Evolutionary conservation across 2,329 filamentous ascomycete species (phyloP).

Genomic region (Atkinsonella hypoxylon): DNA sequence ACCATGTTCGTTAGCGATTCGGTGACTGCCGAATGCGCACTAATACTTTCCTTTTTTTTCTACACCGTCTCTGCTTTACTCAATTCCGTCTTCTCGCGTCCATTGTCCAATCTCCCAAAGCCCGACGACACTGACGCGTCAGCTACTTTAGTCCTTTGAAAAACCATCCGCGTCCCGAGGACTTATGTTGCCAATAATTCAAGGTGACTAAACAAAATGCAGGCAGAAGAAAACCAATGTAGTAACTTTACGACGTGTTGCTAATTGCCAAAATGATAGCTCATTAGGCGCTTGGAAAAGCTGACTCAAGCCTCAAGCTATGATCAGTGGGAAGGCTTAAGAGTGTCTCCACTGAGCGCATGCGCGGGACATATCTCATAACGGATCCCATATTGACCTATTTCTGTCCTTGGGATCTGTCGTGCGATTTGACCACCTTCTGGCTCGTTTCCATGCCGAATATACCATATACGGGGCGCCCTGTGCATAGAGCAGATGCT

Average conservation of each 20-base stretch:
- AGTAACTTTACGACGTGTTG: not conserved
- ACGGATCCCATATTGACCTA: no score
- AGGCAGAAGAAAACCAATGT: not conserved
- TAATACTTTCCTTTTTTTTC: not conserved
- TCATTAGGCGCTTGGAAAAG: not conserved
- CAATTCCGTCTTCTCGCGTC: not conserved
- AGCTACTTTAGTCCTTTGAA: not conserved
- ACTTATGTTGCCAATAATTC: not conserved
- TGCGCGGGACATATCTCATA: no score
- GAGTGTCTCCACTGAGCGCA: no score
- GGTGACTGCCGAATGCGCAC: slow-evolving; percentile 4
- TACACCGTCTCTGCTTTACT: not conserved
- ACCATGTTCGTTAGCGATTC: not conserved
- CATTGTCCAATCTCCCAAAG: not conserved
- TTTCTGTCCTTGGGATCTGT: no score
- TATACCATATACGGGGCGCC: not conserved
- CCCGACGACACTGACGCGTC: not conserved
- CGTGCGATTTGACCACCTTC: no score
- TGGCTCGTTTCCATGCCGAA: no score
- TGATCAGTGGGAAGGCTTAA: no score
- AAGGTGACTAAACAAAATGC: not conserved
- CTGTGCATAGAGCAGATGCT: not conserved
- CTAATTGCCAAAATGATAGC: not conserved
- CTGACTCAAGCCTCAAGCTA: not conserved
- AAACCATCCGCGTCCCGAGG: not conserved